Percentiles rank a stretch among this genome's conserved stretches.
These are phyloP conservation scores for Globisporangium recalcitrans DNA, from an alignment of 352 stramenopile genomes.

Conservation along the genomic window DNA sequence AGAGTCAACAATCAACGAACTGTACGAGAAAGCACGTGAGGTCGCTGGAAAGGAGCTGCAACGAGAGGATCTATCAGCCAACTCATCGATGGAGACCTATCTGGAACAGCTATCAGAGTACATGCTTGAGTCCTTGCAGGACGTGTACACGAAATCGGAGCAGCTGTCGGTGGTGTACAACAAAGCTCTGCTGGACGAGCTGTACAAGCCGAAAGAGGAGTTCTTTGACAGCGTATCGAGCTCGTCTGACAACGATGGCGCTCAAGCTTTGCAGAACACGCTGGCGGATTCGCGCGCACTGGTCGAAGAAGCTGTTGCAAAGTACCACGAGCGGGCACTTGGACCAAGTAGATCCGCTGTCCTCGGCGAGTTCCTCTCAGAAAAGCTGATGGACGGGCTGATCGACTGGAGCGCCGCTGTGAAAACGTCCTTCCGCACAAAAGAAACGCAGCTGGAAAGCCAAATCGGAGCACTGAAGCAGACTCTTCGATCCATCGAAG, in stretches of 20 bases:
- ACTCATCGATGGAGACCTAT: conserved; percentile 34
- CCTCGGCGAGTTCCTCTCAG: conserved; percentile 39
- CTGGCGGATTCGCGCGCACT: conserved; percentile 27
- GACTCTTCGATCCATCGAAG: conserved; percentile 41
- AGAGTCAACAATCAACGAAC: conserved; percentile 25
- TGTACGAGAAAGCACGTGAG: conserved; percentile 31
- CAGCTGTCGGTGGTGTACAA: conserved; percentile 38
- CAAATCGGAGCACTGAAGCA: conserved; percentile 43
- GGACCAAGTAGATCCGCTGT: conserved; percentile 29
- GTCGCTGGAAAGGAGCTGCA: conserved; percentile 31
- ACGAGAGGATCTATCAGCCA: conserved; percentile 36
- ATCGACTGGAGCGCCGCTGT: conserved; percentile 50
- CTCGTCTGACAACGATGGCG: conserved; percentile 23
- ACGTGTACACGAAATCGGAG: conserved; percentile 33
- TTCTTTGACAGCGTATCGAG: conserved; percentile 9
- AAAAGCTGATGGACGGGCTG: conserved; percentile 47
- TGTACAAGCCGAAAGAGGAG: conserved; percentile 24
- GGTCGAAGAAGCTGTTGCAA: conserved; percentile 34
- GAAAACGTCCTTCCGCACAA: conserved; percentile 42
- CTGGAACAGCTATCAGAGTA: conserved; percentile 48
- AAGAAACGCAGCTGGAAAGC: conserved; percentile 31
- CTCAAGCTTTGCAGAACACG: conserved; percentile 31
- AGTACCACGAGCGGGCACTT: conserved; percentile 36
- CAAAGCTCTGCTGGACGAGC: conserved; percentile 35
- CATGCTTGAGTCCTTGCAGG: conserved; percentile 29